A percentile compares a stretch with the other conserved stretches of the same genome.
These are phyloP conservation scores for Botrytis pseudocinerea DNA, from an alignment of 2,329 filamentous ascomycete species.

Conservation along the genomic window DNA sequence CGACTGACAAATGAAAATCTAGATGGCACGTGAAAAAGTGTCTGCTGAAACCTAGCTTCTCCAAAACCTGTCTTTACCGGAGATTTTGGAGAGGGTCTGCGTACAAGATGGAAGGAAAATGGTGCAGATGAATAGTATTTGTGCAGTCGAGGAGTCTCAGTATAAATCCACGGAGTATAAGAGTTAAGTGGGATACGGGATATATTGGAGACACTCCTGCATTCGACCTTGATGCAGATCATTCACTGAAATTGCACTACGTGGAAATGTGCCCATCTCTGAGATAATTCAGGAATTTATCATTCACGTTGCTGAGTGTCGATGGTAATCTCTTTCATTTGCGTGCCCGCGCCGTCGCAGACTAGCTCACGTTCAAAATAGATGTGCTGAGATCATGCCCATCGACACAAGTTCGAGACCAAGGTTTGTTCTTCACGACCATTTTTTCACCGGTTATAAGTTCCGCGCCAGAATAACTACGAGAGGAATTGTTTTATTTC, in stretches of 20 bases:
- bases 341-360: not conserved
- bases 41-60: too few species aligned
- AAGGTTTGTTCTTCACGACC: not conserved
- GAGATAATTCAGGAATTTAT: accelerated
- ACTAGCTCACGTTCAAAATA: not conserved
- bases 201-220: not conserved
- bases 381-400: accelerated
- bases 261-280: not conserved
- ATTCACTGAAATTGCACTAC: accelerated
- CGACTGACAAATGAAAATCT: accelerated
- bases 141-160: not conserved
- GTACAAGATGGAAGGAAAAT: not conserved
- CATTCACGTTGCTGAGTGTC: not conserved
- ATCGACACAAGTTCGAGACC: not conserved
- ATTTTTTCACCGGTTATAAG: accelerated
- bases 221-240: not conserved
- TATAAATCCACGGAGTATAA: accelerated
- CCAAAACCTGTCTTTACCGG: accelerated
- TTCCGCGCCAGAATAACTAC: accelerated
- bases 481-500: not conserved
- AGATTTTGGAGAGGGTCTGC: too few species aligned
- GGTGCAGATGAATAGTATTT: not conserved
- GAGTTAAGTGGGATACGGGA: not conserved
- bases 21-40: too few species aligned
- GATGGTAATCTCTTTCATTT: accelerated